These are phyloP conservation scores for Didymella lethalis DNA, from an alignment of 2,329 filamentous ascomycete genomes.

Conservation along the genomic window DNA sequence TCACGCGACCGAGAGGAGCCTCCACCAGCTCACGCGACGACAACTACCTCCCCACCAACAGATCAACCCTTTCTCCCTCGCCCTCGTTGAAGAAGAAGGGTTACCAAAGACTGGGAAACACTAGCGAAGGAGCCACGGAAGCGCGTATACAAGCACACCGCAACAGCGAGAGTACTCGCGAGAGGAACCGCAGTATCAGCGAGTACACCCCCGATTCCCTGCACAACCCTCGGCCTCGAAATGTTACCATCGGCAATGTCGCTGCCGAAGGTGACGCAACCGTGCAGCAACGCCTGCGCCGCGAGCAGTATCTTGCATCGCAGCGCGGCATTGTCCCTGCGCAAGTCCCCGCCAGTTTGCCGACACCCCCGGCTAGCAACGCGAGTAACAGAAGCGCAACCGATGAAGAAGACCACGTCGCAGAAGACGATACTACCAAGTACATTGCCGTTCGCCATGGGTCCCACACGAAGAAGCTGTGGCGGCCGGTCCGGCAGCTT, in stretches of 20 bases:
- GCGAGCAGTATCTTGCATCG: slow-evolving; percentile 82
- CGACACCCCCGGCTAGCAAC: slow-evolving; percentile 79
- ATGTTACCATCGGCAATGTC: slow-evolving; percentile 69
- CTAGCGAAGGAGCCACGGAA: slow-evolving; percentile 51
- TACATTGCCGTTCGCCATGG: slow-evolving; percentile 58
- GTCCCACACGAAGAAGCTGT: slow-evolving; percentile 75
- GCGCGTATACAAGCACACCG: slow-evolving; percentile 42
- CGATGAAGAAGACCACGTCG: slow-evolving; percentile 62
- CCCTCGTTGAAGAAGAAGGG: slow-evolving; percentile 57
- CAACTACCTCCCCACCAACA: slow-evolving; percentile 40
- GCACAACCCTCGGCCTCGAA: slow-evolving; percentile 70
- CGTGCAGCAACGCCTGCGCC: slow-evolving; percentile 65
- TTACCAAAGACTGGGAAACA: slow-evolving; percentile 55
- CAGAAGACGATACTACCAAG: slow-evolving; percentile 53
- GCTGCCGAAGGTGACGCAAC: slow-evolving; percentile 58
- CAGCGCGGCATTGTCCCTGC: slow-evolving; percentile 76
- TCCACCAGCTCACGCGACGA: slow-evolving; percentile 44
- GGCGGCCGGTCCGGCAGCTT: slow-evolving; percentile 79
- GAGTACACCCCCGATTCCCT: slow-evolving; percentile 82
- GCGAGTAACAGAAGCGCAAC: slow-evolving; percentile 66
- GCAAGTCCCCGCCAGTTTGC: slow-evolving; percentile 54
- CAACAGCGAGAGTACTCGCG: slow-evolving; percentile 57
- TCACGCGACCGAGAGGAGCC: slow-evolving; percentile 46
- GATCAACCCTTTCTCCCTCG: slow-evolving; percentile 47
- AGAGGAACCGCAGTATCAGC: slow-evolving; percentile 83